phyloP scores from a whole-genome alignment of 169 alveolate genomes.

The Hepatocystis sp. region DNA sequence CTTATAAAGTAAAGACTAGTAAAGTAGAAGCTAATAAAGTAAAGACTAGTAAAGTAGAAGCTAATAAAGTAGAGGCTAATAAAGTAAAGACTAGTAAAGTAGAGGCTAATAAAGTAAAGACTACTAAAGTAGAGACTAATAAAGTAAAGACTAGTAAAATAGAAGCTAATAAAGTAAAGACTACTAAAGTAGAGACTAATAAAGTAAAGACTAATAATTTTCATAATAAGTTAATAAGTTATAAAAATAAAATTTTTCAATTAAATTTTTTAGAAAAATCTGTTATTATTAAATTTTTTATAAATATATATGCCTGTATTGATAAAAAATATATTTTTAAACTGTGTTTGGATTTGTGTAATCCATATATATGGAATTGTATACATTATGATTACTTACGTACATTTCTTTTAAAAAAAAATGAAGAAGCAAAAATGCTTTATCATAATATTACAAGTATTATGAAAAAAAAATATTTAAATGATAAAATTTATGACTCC shows the following conservation, averaged over 20 bases:
- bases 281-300: constrained; percentile 50
- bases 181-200: too few relatives aligned
- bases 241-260: constrained; percentile 10
- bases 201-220: too few relatives aligned
- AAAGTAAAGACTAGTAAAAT: too few relatives aligned
- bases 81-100: too few relatives aligned
- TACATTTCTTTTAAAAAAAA: constrained; percentile 46
- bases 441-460: constrained; percentile 29
- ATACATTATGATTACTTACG: constrained; percentile 45
- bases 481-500: constrained; percentile 12
- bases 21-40: too few relatives aligned
- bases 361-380: constrained; percentile 59
- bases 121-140: too few relatives aligned
- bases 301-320: constrained; percentile 65
- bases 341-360: constrained; percentile 59
- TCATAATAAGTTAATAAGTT: not conserved
- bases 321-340: constrained; percentile 68
- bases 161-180: too few relatives aligned
- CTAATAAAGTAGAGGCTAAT: too few relatives aligned
- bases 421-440: constrained; percentile 46
- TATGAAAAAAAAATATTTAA: constrained; percentile 54
- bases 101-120: too few relatives aligned
- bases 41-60: too few relatives aligned
- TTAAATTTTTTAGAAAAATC: constrained; percentile 58
- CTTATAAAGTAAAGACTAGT: too few relatives aligned